These are phyloP conservation scores for Calendula officinalis DNA, from an alignment of 129 eudicot species.

Conservation along the genomic window DNA sequence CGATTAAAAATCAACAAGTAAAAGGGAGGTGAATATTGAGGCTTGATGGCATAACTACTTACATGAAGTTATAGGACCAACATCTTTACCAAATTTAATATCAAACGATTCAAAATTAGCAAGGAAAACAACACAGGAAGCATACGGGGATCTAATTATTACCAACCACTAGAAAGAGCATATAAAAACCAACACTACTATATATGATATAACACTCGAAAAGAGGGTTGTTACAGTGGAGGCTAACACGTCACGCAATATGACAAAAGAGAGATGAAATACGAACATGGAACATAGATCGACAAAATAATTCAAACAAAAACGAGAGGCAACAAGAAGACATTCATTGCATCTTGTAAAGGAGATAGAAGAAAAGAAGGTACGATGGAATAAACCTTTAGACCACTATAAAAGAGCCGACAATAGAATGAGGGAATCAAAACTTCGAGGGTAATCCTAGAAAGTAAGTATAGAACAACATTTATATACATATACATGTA, in stretches of 20 bases:
- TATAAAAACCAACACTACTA: too few relatives aligned
- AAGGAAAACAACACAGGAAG: too few relatives aligned
- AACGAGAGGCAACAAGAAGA: neutral
- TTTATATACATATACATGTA: too few relatives aligned
- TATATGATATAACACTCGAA: neutral
- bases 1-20: too few relatives aligned
- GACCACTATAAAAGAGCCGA: constrained; percentile 15
- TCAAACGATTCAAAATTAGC: too few relatives aligned
- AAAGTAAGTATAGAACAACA: neutral
- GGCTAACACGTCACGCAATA: neutral
- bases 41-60: too few relatives aligned
- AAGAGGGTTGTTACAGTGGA: neutral
- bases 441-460: constrained; percentile 3
- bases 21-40: too few relatives aligned
- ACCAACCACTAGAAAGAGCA: too few relatives aligned
- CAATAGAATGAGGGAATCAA: constrained; percentile 15
- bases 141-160: too few relatives aligned
- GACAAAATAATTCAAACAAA: constrained; percentile 8
- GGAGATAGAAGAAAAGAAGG: neutral
- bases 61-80: too few relatives aligned
- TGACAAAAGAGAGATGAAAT: neutral
- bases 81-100: too few relatives aligned
- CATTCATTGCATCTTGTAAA: neutral
- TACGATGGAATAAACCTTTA: constrained; percentile 11
- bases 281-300: neutral